Evolutionary conservation across 805 yeast species (phyloP), one percentile per base, ranked within the genome.

Genomic region (Lachancea mirantina): DNA sequence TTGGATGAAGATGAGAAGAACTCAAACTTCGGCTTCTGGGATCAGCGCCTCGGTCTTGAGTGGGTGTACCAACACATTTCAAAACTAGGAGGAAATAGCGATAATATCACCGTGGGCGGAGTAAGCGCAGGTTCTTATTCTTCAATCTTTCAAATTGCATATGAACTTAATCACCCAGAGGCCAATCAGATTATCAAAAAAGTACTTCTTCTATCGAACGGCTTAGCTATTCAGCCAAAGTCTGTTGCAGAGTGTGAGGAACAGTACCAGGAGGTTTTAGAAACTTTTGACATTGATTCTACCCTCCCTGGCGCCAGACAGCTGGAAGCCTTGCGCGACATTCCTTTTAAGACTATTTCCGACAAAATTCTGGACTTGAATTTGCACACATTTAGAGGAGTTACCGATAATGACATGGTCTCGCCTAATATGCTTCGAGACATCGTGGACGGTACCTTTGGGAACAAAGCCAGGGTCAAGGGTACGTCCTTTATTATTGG

Each of bases 81-180:
- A 15, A 46, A 61, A 26, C 67, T 70, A 46, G 74, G 74, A 13
- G 76, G 75, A 19, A 64, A 71, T 44, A 54, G 65, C 0, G 52
- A 51, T 9, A 48, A 50, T 23, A 55, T 72, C 19, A 61, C 74
- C 0, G 49, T 68, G 19, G 59, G 64, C 22, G 76, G 76, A 5
- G 55, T 68, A 26, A 59, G 67, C 21, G 72, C 75, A 4, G 77
- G 76, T 5, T 57, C 65, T 10, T 57, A 62, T 34, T 59, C 67
- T 5, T 55, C 66, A 2, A 61, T 61, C 30, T 62, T 58, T 41
- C 71, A 66, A 42, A 34, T 65, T 19, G 62, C 63, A 1, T 65
- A 65, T 42, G 70, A 65, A 39, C 20, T 62, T 8, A 65, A 65
- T 40, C 61, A 65, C 35, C 64, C 66, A 7, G 56, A 61, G 19